phyloP scores from a whole-genome alignment of 2,329 filamentous ascomycete genomes.

The Venturia nashicola region DNA sequence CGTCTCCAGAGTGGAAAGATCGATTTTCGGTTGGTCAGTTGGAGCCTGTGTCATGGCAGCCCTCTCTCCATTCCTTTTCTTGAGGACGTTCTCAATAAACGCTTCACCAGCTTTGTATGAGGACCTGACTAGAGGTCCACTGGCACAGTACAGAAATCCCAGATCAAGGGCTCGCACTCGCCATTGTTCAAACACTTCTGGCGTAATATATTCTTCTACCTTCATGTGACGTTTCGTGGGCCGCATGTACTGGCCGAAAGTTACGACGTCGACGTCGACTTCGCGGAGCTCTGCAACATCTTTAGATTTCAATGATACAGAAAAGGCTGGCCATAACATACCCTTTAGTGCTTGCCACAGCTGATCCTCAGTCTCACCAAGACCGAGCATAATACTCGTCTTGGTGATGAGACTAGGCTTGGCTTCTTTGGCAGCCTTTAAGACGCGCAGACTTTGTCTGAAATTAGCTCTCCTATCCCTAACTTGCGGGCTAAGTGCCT shows the following conservation, averaged over 20 bases:
- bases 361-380: slow-evolving; percentile 85
- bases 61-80: slow-evolving; percentile 50
- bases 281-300: slow-evolving; percentile 56
- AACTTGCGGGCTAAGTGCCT: slow-evolving; percentile 79
- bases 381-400: slow-evolving; percentile 91
- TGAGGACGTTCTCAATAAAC: slow-evolving; percentile 96
- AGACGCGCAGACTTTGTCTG: slow-evolving; percentile 67
- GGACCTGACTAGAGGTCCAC: slow-evolving; percentile 81
- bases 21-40: neutral
- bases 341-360: slow-evolving; percentile 64
- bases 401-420: slow-evolving; percentile 83
- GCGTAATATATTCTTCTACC: slow-evolving; percentile 89
- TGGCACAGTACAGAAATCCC: slow-evolving; percentile 95
- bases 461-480: slow-evolving; percentile 85
- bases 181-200: slow-evolving; percentile 86
- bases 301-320: neutral
- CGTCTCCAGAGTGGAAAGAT: neutral
- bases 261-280: slow-evolving; percentile 81
- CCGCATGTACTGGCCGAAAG: slow-evolving; percentile 99
- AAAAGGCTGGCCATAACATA: slow-evolving; percentile 23
- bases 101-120: slow-evolving; percentile 97
- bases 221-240: slow-evolving; percentile 97
- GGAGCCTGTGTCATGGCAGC: neutral
- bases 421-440: slow-evolving; percentile 70
- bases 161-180: slow-evolving; percentile 78